Evolutionary conservation across 2,329 filamentous ascomycete species (phyloP).

Genomic region (Ceratocystis cacaofunesta): DNA sequence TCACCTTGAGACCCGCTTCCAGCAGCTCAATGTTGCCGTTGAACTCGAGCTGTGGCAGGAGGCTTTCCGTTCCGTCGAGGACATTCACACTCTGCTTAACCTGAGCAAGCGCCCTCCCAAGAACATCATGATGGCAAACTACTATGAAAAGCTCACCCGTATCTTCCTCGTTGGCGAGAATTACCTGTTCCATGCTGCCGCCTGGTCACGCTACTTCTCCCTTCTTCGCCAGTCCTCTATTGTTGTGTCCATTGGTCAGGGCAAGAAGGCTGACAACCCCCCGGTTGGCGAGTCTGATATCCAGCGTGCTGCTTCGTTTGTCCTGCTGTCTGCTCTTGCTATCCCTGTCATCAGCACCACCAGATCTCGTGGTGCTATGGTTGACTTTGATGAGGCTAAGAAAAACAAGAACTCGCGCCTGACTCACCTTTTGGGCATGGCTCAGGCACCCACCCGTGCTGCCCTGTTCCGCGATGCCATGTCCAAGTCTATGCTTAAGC

Average conservation of each 20-base stretch:
- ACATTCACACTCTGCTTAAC: conserved; percentile 93
- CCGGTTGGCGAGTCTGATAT: conserved; percentile 78
- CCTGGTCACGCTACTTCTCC: conserved; percentile 95
- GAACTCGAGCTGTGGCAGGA: conserved; percentile 98
- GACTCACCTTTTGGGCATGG: conserved; percentile 91
- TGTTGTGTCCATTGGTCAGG: conserved; percentile 67
- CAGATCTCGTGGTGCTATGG: conserved; percentile 83
- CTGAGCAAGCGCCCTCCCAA: conserved; percentile 96
- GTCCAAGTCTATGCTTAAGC: conserved; percentile 86
- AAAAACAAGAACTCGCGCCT: conserved; percentile 99
- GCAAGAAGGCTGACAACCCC: conserved; percentile 89
- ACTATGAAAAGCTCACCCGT: conserved; percentile 97
- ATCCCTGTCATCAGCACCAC: conserved; percentile 99
- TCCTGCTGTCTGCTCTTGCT: conserved; percentile 85
- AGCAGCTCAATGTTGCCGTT: conserved; percentile 94
- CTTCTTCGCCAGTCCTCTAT: conserved; percentile 81
- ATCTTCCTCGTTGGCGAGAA: conserved; percentile 99
- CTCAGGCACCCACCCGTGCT: conserved; percentile 70
- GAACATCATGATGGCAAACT: conserved; percentile 99
- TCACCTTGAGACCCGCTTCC: conserved; percentile 93
- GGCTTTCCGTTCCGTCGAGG: conserved; percentile 96
- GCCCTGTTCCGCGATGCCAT: conserved; percentile 91
- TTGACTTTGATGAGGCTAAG: conserved; percentile 90
- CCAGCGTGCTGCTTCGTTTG: conserved; percentile 88
- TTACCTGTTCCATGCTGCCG: conserved; percentile 96